Base-by-base conservation (phyloP, 176 grass and related monocot species). In the Cenchrus fungigraminus region DNA sequence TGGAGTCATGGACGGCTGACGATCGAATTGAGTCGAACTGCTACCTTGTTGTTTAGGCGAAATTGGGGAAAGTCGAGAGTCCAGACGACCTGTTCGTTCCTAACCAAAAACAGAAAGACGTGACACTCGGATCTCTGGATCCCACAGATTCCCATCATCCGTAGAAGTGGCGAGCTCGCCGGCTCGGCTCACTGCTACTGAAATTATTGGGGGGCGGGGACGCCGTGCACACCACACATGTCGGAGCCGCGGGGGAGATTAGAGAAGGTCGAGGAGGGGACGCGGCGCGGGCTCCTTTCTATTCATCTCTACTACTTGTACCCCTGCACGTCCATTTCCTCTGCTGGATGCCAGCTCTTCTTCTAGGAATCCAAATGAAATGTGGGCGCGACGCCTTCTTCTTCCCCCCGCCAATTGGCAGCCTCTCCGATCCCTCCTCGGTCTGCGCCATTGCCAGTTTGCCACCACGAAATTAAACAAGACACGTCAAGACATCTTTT, bases 261-360 rank as follows among this genome's bases (percentile, higher is more conserved):
- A 0, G 15, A 6, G 9, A 37, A 40, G 37, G 4, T 40, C 4
- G 43, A 44, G 31, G 14, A 32, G 6, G 31, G 29, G 29, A 42
- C 52, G 32, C 54, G 54, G 19, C 44, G 77, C 45, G 29, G 42
- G 28, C 31, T 16, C 3, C 31, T 32, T 32, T 1, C 60, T 57
- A 58, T 60, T 10, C 20, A 60, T 2, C 22, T 20, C 28, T 13
- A 31, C 50, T 34, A 31, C 60, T 20, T 40, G 45, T 73, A 71
- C 74, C 86, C 54, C 81, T 34, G 83, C 88, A 86, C 83, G 88
- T 82, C 79, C 78, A 47, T 71, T 50, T 72, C 65, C 0, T 90
- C 76, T 37, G 37, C 40, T 78, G 88, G 79, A 90, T 86, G 88
- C 79, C 88, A 90, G 88, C 82, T 68, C 58, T 85, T 68, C 58